Conservation (phyloP, 2,329 filamentous ascomycete species). For the Xylariomycetidae sp. region DNA sequence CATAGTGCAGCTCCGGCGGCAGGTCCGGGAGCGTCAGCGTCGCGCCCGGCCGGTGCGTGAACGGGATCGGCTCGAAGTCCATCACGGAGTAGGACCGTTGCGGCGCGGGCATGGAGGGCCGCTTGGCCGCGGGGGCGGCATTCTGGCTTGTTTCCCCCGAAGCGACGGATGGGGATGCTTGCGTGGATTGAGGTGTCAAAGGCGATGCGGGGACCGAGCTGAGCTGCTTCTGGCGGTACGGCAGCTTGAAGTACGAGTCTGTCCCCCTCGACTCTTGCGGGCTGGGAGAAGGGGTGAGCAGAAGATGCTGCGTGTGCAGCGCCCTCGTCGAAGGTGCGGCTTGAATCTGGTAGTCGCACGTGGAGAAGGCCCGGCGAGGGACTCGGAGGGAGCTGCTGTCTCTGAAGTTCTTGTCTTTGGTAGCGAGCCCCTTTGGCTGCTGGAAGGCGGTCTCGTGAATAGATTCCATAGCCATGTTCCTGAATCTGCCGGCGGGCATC, state of each 20-base stretch:
- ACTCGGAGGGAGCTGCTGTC: slow-evolving; percentile 11
- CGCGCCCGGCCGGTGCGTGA: slow-evolving; percentile 42
- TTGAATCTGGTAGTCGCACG: slow-evolving; percentile 21
- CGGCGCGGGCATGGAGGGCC: slow-evolving; percentile 39
- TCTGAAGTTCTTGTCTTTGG: slow-evolving; percentile 4
- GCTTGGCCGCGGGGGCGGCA: slow-evolving; percentile 16
- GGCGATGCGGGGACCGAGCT: neutral
- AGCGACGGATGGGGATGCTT: slow-evolving; percentile 2
- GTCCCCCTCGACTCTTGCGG: slow-evolving; percentile 13
- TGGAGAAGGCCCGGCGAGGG: slow-evolving; percentile 27
- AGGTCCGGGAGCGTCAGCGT: slow-evolving; percentile 46
- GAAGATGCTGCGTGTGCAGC: slow-evolving; percentile 11
- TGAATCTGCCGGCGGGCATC: slow-evolving; percentile 21
- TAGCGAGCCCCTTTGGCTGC: slow-evolving; percentile 6
- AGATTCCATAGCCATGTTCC: slow-evolving; percentile 19
- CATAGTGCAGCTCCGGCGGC: slow-evolving; percentile 55
- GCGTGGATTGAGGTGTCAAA: slow-evolving; percentile 1
- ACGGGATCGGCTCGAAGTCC: slow-evolving; percentile 51
- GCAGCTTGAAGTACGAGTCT: slow-evolving; percentile 17
- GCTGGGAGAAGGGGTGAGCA: slow-evolving; percentile 16
- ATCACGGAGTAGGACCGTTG: slow-evolving; percentile 58
- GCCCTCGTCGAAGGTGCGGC: slow-evolving; percentile 12
- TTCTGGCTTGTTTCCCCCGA: too few relatives aligned
- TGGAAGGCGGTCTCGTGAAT: slow-evolving; percentile 10
- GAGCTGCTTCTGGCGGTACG: neutral